A percentile compares a stretch with the other conserved stretches of the same genome.
Conservation (phyloP, 352 stramenopile genomes). For the Nothophytophthora sp. region DNA sequence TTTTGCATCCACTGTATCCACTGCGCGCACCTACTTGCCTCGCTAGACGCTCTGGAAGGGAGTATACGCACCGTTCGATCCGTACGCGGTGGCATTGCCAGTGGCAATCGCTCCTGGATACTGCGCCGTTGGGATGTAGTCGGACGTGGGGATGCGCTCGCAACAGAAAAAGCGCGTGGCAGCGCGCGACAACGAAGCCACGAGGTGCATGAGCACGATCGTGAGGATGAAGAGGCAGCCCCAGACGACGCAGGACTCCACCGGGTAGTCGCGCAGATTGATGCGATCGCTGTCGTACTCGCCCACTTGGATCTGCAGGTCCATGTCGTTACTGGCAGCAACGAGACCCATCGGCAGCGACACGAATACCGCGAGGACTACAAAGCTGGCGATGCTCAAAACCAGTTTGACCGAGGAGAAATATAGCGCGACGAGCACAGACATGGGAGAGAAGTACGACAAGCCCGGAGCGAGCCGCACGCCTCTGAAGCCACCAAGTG, state of each 20-base stretch:
- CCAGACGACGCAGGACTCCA: constrained; percentile 42
- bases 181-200: constrained; percentile 42
- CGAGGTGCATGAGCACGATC: constrained; percentile 54
- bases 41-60: background rate
- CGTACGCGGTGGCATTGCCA: constrained; percentile 18
- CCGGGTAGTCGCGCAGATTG: constrained; percentile 32
- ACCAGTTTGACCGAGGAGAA: constrained; percentile 70
- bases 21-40: too few species aligned
- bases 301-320: constrained; percentile 24
- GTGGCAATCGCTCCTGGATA: constrained; percentile 16
- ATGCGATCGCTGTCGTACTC: constrained; percentile 25
- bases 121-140: constrained; percentile 41
- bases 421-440: constrained; percentile 60
- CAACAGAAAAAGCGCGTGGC: constrained; percentile 70
- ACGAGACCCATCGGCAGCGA: constrained; percentile 28
- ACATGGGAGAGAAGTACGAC: constrained; percentile 56
- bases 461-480: constrained; percentile 51
- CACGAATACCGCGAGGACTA: constrained; percentile 34
- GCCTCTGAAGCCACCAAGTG: constrained; percentile 33
- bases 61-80: constrained; percentile 4
- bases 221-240: constrained; percentile 53
- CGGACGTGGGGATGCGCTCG: constrained; percentile 56
- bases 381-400: constrained; percentile 42
- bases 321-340: constrained; percentile 9
- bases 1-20: background rate